Evolutionary conservation across 208 protist species (phyloP).

Genomic region (Porcisia hertigi): DNA sequence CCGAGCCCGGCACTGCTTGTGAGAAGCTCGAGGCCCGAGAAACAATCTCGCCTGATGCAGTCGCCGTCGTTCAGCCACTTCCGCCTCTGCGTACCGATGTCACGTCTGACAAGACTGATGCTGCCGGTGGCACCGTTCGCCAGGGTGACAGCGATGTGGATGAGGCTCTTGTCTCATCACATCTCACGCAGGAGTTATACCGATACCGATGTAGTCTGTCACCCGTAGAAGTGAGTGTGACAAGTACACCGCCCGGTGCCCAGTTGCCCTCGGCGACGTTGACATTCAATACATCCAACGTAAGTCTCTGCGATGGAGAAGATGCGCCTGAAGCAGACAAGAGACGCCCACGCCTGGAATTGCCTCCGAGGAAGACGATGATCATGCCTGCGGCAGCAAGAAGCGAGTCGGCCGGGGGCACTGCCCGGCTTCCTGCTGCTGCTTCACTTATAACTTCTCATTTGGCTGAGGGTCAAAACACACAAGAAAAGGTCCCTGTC

Average conservation of each 20-base stretch:
- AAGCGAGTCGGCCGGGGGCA: no score
- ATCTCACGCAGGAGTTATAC: conserved; percentile 2
- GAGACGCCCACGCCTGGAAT: not conserved
- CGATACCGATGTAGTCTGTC: not conserved
- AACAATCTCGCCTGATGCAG: not conserved
- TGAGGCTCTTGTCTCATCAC: not conserved
- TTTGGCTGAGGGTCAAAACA: not conserved
- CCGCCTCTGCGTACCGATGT: not conserved
- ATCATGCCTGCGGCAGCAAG: not conserved
- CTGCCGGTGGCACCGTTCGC: not conserved
- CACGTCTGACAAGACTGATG: not conserved
- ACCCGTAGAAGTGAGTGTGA: not conserved
- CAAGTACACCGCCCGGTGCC: not conserved
- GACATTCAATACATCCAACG: not conserved
- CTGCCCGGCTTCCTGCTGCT: not conserved
- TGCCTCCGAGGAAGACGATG: not conserved
- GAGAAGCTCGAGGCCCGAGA: not conserved
- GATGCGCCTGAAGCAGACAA: not conserved
- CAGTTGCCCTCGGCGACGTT: not conserved
- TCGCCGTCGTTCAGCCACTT: not conserved
- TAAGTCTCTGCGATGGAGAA: not conserved
- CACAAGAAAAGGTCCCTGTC: not conserved
- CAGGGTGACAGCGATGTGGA: not conserved
- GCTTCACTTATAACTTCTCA: not conserved
- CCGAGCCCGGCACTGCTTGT: not conserved